Evolutionary conservation across 2,329 filamentous ascomycete genomes (phyloP).

Genomic region (Pseudocercospora cruenta): DNA sequence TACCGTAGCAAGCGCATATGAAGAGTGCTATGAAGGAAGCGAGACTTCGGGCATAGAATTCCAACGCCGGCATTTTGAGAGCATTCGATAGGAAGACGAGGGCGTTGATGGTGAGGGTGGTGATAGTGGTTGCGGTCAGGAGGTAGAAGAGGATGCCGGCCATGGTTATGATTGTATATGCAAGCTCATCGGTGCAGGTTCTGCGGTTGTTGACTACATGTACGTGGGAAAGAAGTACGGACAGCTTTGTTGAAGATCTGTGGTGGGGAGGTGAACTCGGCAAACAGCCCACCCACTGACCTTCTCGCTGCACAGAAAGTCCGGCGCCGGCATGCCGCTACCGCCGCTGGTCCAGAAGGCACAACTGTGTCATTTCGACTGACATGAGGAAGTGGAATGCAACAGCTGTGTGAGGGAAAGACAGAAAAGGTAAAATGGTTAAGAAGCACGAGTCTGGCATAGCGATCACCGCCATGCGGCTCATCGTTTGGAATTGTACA

Average conservation of each 20-base stretch:
- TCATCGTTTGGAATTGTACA: background rate
- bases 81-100: constrained; percentile 41
- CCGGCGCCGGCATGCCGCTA: background rate
- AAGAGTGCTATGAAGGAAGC: constrained; percentile 47
- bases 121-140: constrained; percentile 31
- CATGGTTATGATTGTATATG: constrained; percentile 19
- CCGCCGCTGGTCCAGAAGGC: background rate
- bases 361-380: background rate
- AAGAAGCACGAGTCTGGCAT: background rate
- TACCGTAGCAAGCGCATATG: constrained; percentile 68
- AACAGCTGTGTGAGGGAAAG: background rate
- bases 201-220: background rate
- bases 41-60: constrained; percentile 68
- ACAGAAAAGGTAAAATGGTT: background rate
- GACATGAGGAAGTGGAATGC: background rate
- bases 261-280: background rate
- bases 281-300: background rate
- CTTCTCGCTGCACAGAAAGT: background rate
- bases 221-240: background rate
- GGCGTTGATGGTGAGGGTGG: constrained; percentile 39
- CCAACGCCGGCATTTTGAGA: constrained; percentile 42
- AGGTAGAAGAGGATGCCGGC: constrained; percentile 34
- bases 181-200: background rate
- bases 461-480: background rate
- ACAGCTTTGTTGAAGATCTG: background rate